phyloP scores from a whole-genome alignment of 345 rosid species.

The Angophora floribunda region DNA sequence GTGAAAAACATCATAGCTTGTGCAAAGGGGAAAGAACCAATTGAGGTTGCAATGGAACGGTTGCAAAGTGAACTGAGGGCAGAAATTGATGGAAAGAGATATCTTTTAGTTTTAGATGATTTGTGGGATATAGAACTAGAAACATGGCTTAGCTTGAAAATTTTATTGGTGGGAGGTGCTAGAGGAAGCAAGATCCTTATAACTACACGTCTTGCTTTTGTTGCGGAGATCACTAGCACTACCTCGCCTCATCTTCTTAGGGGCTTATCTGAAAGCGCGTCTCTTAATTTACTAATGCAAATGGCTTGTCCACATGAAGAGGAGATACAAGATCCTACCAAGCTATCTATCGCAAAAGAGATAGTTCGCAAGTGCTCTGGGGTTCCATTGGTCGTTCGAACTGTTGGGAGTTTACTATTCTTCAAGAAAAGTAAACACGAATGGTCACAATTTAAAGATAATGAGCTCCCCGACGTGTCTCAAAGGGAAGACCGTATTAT shows the following conservation, averaged over 20 bases:
- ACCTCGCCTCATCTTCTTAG: not conserved
- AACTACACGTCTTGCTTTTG: not conserved
- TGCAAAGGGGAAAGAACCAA: not conserved
- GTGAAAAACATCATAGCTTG: not conserved
- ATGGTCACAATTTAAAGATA: not conserved
- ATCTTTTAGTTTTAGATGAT: not conserved
- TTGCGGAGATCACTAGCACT: not conserved
- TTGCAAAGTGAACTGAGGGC: not conserved
- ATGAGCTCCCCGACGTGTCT: not conserved
- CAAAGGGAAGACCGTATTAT: not conserved
- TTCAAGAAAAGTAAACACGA: not conserved
- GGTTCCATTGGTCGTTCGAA: not conserved
- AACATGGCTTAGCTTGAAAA: not conserved
- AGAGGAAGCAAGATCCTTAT: not conserved
- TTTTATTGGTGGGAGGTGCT: not conserved
- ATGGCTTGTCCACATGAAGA: not conserved
- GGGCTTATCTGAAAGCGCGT: not conserved
- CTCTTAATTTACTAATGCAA: not conserved
- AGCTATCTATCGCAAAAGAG: not conserved
- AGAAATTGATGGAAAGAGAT: not conserved
- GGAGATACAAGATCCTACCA: not conserved
- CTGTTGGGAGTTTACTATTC: not conserved
- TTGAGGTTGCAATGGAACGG: not conserved
- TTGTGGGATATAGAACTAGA: not conserved
- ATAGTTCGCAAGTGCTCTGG: not conserved